phyloP scores from a whole-genome alignment of 2,329 filamentous ascomycete species.

The Diaporthe amygdali region DNA sequence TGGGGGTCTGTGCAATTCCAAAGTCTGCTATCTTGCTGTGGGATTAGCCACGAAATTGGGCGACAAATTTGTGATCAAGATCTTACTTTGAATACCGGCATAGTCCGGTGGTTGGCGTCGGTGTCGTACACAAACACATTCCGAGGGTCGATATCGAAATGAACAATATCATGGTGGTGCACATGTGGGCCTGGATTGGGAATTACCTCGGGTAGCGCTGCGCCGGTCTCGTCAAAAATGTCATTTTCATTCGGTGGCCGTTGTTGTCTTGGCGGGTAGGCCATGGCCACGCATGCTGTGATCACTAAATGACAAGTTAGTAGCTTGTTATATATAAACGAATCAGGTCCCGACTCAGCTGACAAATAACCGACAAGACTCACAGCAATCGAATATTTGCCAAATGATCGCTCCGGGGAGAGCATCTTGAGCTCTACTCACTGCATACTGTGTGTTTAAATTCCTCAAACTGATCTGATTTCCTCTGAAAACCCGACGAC shows the following conservation, averaged over 20 bases:
- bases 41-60: neutral
- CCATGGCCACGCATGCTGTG: neutral
- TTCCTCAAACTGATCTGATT: too few relatives aligned
- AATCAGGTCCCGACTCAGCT: too few relatives aligned
- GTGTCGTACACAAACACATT: neutral
- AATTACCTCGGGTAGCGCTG: neutral
- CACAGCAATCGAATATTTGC: constrained; percentile 13
- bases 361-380: neutral
- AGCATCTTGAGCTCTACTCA: neutral
- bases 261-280: neutral
- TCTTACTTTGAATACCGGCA: neutral
- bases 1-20: neutral
- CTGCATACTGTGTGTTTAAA: neutral
- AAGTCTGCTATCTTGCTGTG: neutral
- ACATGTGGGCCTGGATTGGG: neutral
- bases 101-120: neutral
- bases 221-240: neutral
- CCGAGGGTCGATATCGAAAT: neutral
- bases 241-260: neutral
- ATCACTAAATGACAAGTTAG: neutral
- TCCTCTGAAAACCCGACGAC: neutral
- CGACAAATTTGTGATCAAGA: neutral
- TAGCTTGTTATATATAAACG: too few relatives aligned
- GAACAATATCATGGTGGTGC: neutral
- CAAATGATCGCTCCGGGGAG: neutral